Evolutionary conservation across 1,284 basidiomycete species (phyloP).

Genomic region (Cryptococcus floricola): DNA sequence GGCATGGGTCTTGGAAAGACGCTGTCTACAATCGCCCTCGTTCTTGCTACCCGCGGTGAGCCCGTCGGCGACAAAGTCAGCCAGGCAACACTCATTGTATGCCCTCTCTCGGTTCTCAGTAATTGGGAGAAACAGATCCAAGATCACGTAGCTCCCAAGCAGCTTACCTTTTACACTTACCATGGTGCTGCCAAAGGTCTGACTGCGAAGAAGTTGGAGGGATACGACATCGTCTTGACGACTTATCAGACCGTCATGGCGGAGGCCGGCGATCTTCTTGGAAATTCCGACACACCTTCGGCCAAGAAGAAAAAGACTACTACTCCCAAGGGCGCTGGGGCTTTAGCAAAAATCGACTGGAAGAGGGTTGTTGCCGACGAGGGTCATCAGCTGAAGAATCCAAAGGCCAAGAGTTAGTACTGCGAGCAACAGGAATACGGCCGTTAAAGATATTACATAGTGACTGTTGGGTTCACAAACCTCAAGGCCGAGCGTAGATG

Average conservation of each 20-base stretch:
- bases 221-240: slow-evolving; percentile 79
- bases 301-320: slow-evolving; percentile 25
- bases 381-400: slow-evolving; percentile 79
- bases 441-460: slow-evolving; percentile 16
- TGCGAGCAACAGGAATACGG: neutral
- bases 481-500: slow-evolving; percentile 71
- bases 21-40: slow-evolving; percentile 70
- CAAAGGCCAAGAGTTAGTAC: slow-evolving; percentile 64
- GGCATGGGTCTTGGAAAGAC: slow-evolving; percentile 84
- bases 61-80: slow-evolving; percentile 55
- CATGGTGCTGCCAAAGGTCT: slow-evolving; percentile 61
- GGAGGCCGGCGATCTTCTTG: slow-evolving; percentile 16
- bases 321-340: slow-evolving; percentile 39
- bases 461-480: slow-evolving; percentile 65
- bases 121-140: slow-evolving; percentile 87
- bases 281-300: neutral
- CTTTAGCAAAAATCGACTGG: slow-evolving; percentile 70
- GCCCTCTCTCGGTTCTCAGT: slow-evolving; percentile 77
- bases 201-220: slow-evolving; percentile 58
- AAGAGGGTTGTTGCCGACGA: slow-evolving; percentile 85
- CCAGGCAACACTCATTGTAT: slow-evolving; percentile 66
- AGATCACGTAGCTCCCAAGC: slow-evolving; percentile 64
- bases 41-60: slow-evolving; percentile 69
- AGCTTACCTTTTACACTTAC: slow-evolving; percentile 62
- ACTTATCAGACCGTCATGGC: slow-evolving; percentile 67